Base-by-base conservation (phyloP, 805 yeast genomes). In the Grigorovia humatica region DNA sequence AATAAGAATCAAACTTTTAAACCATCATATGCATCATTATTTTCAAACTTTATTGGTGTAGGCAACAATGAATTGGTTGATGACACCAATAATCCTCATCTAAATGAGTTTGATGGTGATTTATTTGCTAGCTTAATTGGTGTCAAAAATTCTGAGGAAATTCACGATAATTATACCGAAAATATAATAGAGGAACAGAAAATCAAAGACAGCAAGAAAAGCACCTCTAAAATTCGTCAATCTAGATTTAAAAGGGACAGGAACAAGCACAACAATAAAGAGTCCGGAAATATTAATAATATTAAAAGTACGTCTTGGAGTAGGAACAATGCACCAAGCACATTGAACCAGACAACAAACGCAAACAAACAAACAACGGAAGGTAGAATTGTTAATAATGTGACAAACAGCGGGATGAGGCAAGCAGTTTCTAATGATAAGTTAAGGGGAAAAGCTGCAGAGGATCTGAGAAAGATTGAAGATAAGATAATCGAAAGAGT, bases 221-320 rank as follows among this genome's bases (percentile, higher is more conserved):
- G 43, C 3, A 53, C 53, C 9, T 44, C 50, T 32, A 60, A 56
- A 23, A 54, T 47, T 2, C 61, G 64, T 48, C 59, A 67, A 2
- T 67, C 70, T 0, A 55, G 68, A 47, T 68, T 68, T 51, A 66
- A 58, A 51, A 52, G 55, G 42, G 68, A 62, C 42, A 61, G 67
- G 45, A 44, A 19, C 9, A 32, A 38, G 17, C 15, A 15, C 8
- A 38, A 4, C 13, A 12, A 44, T 27, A 27, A 20, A 32, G 23
- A 15, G 7, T 19, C 17, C 15, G 29, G n/a, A 30, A 9, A 38
- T 18, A 12, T 44, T 8, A 11, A 11, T 13, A 2, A 23, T 19
- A n/a, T n/a, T 11, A 30, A 13, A 46, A 23, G 27, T 41, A 19
- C 9, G 23, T 32, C 38, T 11, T 32, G 38, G 38, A 32, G 15